Evolutionary conservation across 2,329 filamentous ascomycete species (phyloP), one percentile per base, ranked within the genome.

Genomic region (Aspergillus alliaceus): DNA sequence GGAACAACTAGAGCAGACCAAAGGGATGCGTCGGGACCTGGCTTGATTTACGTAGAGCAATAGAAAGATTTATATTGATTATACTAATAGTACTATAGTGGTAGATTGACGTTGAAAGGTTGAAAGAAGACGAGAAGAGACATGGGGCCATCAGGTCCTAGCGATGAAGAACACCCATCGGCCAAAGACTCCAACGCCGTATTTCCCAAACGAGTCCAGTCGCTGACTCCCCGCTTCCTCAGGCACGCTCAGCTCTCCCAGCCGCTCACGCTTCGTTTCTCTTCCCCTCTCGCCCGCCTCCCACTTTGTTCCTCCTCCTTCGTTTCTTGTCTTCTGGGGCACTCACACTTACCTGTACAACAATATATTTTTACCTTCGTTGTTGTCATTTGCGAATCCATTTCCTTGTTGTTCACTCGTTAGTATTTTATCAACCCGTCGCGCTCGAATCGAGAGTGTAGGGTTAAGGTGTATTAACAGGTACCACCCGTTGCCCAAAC

Each of bases 281-380:
- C 55, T 56, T 63, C 61, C 60, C 59, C 64, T 62, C 29, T 59
- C 58, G 59, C 54, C 64, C 56, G 53, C 47, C 57, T 62, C 62
- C 57, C 53, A 48, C 42, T 51, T 60, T 47, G 57, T 62, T 59
- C 42, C 61, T 64, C 58, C 46, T 62, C 56, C 64, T 48, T 42
- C 39, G 35, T 42, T 57, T 59, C 37, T 51, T 60, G 37, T 59
- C 40, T 59, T 56, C 44, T 48, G 32, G 44, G 11, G 20, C 27
- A 14, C 29, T 20, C 44, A 20, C 27, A n/a, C 20, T 40, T 54
- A 50, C 59, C 61, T 71, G 67, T 70, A 71, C 66, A 69, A 66
- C 69, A 69, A 40, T 60, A 61, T 42, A 59, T 57, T 63, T 63
- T 65, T 59, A 59, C 53, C 49, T 63, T 62, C 61, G 40, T 57